Evolutionary conservation across 1,139 yeast species (phyloP).

Genomic region (Trichomonascaceae sp.): DNA sequence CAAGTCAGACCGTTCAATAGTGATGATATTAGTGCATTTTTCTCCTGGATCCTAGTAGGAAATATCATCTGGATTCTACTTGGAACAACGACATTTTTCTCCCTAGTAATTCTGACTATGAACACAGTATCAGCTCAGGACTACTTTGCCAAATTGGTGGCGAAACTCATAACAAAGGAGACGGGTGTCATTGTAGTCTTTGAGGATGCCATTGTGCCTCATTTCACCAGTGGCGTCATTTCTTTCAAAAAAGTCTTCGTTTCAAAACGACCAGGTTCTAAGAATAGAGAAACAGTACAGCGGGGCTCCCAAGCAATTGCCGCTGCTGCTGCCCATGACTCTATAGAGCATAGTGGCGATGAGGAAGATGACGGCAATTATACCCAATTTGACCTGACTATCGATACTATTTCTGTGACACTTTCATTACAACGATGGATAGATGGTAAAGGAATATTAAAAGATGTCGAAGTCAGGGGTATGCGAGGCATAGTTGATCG

Average conservation of each 20-base stretch:
- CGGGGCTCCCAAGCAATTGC: slow-evolving; percentile 76
- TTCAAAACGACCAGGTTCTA: slow-evolving; percentile 63
- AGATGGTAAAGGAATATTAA: slow-evolving; percentile 80
- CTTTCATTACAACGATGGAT: slow-evolving; percentile 82
- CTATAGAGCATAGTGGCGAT: slow-evolving; percentile 20
- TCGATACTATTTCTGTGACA: slow-evolving; percentile 78
- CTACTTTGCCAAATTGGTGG: slow-evolving; percentile 71
- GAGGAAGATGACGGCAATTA: slow-evolving; percentile 80
- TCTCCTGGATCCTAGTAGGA: slow-evolving; percentile 87
- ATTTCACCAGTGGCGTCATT: slow-evolving; percentile 86
- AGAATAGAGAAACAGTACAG: slow-evolving; percentile 33
- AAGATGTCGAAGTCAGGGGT: slow-evolving; percentile 77
- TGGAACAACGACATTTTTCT: slow-evolving; percentile 87
- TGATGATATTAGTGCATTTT: slow-evolving; percentile 83
- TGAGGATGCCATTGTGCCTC: slow-evolving; percentile 92
- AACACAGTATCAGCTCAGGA: slow-evolving; percentile 91
- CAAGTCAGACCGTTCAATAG: slow-evolving; percentile 71
- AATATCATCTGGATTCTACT: slow-evolving; percentile 70
- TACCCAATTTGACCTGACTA: slow-evolving; percentile 88
- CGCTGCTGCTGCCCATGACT: slow-evolving; percentile 36
- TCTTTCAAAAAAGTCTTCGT: slow-evolving; percentile 81
- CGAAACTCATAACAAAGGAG: slow-evolving; percentile 76
- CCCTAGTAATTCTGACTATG: slow-evolving; percentile 66
- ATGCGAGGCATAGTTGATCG: slow-evolving; percentile 88
- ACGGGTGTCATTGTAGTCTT: slow-evolving; percentile 83